Evolutionary conservation across 1,284 basidiomycete species (phyloP).

Genomic region (Cutaneotrichosporon sp.): DNA sequence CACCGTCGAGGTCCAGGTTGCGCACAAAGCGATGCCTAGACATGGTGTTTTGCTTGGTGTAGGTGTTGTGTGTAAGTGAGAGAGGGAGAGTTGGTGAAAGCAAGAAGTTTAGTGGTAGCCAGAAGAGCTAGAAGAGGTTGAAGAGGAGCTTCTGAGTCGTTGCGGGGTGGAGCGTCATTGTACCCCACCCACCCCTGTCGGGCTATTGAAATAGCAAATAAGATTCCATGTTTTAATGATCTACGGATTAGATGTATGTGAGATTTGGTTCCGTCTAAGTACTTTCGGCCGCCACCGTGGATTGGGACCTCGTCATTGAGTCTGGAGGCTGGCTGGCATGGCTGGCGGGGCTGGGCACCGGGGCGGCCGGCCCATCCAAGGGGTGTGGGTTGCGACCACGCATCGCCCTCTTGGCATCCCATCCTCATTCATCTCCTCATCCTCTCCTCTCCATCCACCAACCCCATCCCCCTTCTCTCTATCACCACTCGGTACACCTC

Average conservation of each 20-base stretch:
- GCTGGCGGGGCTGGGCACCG: no score
- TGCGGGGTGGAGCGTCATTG: background rate
- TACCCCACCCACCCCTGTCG: background rate
- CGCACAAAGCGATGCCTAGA: conserved; percentile 87
- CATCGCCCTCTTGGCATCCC: background rate
- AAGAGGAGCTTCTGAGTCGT: background rate
- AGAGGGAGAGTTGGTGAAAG: background rate
- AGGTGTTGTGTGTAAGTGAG: background rate
- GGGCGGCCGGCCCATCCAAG: no score
- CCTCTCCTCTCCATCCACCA: background rate
- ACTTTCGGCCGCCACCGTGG: background rate
- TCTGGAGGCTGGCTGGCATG: no score
- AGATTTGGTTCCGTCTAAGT: background rate
- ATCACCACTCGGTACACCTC: background rate
- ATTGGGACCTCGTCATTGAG: background rate
- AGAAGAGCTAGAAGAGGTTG: background rate
- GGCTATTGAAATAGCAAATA: background rate
- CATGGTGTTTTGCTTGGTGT: conserved; percentile 48
- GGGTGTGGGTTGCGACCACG: no score
- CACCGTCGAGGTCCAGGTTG: conserved; percentile 87
- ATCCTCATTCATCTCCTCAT: no score
- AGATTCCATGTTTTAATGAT: background rate
- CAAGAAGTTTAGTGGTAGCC: background rate
- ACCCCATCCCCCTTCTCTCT: background rate
- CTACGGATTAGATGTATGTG: background rate